Evolutionary conservation across 2,329 filamentous ascomycete genomes (phyloP), one percentile per base, ranked within the genome.

Genomic region (Trichoderma sp.): DNA sequence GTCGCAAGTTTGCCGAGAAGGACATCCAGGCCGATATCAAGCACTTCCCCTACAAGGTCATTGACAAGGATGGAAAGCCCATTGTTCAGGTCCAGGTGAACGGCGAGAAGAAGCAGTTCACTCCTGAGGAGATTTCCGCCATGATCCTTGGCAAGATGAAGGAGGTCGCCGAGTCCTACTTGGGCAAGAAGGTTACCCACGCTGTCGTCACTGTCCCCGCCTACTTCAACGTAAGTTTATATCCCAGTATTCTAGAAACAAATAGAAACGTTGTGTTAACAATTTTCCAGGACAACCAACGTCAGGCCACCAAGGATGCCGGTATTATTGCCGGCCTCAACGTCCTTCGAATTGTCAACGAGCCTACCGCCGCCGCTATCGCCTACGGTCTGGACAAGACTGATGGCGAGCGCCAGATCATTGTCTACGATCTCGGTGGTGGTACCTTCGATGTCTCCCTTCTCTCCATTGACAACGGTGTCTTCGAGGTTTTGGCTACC

Each of bases 41-140:
- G 92, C 92, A 97, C 87, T 97, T 97, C 88, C 95, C 96, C 78
- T 99, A 95, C 91, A 93, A 93, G 85, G 92, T 99, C 71, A 80
- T 93, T 78, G 88, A 92, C 87, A 94, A 96, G 87, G 89, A 92
- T 82, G 94, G 90, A 80, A 97, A 97, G 86, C 96, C 96, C 73
- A 84, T 90, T 74, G 90, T 99, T 79, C 87, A 91, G 80, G 92
- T 95, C 76, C 82, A 91, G 69, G 89, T 92, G 74, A 79, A 84
- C 79, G 87, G 89, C 69, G 76, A 84, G 72, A 81, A 88, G 75
- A 93, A 91, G 85, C 87, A 84, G 73, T 93, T 94, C 85, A 93
- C 91, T 71, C 91, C 92, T 71, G 92, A 94, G 82, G 91, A 94
- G 80, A 83, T 94, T 76, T 92, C 90, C 75, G 90, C 92, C 81